Conservation (phyloP, 2,329 filamentous ascomycete species). For the Ophiocordyceps unilateralis region DNA sequence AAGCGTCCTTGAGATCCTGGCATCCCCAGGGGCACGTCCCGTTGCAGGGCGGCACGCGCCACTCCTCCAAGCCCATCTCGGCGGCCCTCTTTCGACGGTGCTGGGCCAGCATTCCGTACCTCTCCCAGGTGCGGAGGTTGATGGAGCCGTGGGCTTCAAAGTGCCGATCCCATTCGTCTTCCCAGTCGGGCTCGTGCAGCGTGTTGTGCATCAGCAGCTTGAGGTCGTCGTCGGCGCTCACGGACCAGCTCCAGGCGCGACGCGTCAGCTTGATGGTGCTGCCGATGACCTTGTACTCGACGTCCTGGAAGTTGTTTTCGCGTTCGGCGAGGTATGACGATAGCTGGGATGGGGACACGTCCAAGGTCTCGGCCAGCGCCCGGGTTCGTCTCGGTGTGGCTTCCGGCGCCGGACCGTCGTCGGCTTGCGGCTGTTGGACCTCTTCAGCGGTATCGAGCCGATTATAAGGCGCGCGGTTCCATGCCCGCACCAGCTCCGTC, state of each 20-base stretch:
- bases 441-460: too few species aligned
- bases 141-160: constrained; percentile 5
- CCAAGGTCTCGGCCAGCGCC: constrained; percentile 2
- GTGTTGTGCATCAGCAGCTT: constrained; percentile 8
- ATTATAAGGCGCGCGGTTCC: too few species aligned
- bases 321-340: constrained; percentile 2
- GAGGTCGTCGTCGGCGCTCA: constrained; percentile 3
- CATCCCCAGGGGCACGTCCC: constrained; percentile 5
- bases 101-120: constrained; percentile 8
- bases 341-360: constrained; percentile 3
- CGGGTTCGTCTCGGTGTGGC: neutral
- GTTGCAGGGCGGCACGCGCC: constrained; percentile 2
- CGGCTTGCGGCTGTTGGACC: neutral
- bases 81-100: constrained; percentile 6
- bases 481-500: too few species aligned
- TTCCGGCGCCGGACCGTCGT: neutral
- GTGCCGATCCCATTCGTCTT: constrained; percentile 8
- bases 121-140: constrained; percentile 9
- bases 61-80: constrained; percentile 1
- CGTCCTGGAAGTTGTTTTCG: neutral
- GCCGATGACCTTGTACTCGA: constrained; percentile 5
- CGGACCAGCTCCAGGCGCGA: constrained; percentile 5
- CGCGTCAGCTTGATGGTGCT: constrained; percentile 5
- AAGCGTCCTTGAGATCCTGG: neutral
- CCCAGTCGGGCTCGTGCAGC: constrained; percentile 7